Percentiles rank a stretch among this genome's conserved stretches.
Conservation (phyloP, 768 basidiomycete genomes). For the Lenzites betulinus region DNA sequence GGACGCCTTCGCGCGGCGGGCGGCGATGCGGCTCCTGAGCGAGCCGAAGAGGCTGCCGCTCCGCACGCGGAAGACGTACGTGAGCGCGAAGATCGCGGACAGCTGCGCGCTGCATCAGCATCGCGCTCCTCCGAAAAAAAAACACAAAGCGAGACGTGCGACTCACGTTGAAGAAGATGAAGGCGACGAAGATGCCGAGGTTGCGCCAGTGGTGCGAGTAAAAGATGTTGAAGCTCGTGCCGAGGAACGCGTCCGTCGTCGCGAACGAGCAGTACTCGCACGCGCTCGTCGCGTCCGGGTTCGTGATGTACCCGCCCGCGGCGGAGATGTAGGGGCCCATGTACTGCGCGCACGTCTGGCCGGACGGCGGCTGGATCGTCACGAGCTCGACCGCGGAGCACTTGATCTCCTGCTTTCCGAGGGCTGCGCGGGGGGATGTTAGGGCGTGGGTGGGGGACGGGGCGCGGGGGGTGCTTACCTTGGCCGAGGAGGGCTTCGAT, state of each 20-base stretch:
- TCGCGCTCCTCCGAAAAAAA: too few species aligned
- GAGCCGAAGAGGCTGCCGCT: slow-evolving; percentile 16
- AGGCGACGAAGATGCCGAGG: slow-evolving; percentile 48
- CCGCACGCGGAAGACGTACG: slow-evolving; percentile 57
- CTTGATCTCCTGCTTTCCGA: slow-evolving; percentile 49
- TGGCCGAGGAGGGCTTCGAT: slow-evolving; percentile 43
- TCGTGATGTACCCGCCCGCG: slow-evolving; percentile 50
- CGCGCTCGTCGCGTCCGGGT: slow-evolving; percentile 37
- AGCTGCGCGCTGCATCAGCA: too few species aligned
- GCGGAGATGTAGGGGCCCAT: slow-evolving; percentile 42
- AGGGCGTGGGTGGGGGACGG: neutral
- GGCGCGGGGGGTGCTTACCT: slow-evolving; percentile 45
- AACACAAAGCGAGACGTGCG: neutral
- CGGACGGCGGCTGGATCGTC: slow-evolving; percentile 47
- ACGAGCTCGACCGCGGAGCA: slow-evolving; percentile 69
- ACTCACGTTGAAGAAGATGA: slow-evolving; percentile 47
- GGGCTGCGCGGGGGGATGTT: slow-evolving; percentile 36
- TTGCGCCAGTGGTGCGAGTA: slow-evolving; percentile 54
- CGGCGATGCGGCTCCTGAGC: slow-evolving; percentile 9
- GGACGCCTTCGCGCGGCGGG: slow-evolving; percentile 4
- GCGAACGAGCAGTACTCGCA: slow-evolving; percentile 59
- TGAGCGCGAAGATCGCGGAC: slow-evolving; percentile 48
- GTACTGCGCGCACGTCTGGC: slow-evolving; percentile 50
- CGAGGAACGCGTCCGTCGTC: slow-evolving; percentile 63
- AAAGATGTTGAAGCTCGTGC: slow-evolving; percentile 56